Percentiles rank a stretch among this genome's conserved stretches.
These are phyloP conservation scores for Tricladium varicosporioides DNA, from an alignment of 2,329 filamentous ascomycete species.

Conservation along the genomic window DNA sequence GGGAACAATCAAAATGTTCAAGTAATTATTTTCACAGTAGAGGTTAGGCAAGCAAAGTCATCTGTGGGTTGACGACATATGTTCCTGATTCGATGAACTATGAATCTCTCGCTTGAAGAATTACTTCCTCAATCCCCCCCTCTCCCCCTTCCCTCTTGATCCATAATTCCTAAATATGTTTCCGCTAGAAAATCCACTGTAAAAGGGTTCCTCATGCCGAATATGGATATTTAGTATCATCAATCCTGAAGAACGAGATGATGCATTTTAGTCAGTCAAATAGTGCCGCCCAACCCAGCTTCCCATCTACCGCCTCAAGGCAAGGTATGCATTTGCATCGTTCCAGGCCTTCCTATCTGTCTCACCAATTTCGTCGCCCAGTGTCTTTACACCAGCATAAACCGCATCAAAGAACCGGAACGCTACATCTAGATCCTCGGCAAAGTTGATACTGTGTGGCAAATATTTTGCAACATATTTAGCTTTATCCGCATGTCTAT, in stretches of 20 bases:
- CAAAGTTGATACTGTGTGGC: slow-evolving; percentile 56
- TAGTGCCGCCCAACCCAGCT: slow-evolving; percentile 27
- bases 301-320: slow-evolving; percentile 23
- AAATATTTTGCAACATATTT: slow-evolving; percentile 48
- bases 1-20: too few relatives aligned
- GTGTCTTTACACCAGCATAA: slow-evolving; percentile 53
- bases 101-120: too few relatives aligned
- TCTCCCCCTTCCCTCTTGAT: background rate
- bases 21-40: too few relatives aligned
- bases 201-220: background rate
- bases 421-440: slow-evolving; percentile 57
- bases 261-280: slow-evolving; percentile 4
- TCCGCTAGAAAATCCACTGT: background rate
- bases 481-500: slow-evolving; percentile 44
- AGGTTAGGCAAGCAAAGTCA: too few relatives aligned
- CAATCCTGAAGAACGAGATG: background rate
- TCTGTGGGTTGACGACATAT: slow-evolving; percentile 19
- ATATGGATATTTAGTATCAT: slow-evolving; percentile 1
- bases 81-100: slow-evolving; percentile 12
- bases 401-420: slow-evolving; percentile 59
- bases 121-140: background rate
- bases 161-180: background rate
- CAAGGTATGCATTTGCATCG: slow-evolving; percentile 53
- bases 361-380: slow-evolving; percentile 48
- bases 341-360: slow-evolving; percentile 52